Evolutionary conservation across 192 early-diverging fungal genomes (phyloP), one percentile per base, ranked within the genome.

Genomic region (Gorgonomyces haynaldii): DNA sequence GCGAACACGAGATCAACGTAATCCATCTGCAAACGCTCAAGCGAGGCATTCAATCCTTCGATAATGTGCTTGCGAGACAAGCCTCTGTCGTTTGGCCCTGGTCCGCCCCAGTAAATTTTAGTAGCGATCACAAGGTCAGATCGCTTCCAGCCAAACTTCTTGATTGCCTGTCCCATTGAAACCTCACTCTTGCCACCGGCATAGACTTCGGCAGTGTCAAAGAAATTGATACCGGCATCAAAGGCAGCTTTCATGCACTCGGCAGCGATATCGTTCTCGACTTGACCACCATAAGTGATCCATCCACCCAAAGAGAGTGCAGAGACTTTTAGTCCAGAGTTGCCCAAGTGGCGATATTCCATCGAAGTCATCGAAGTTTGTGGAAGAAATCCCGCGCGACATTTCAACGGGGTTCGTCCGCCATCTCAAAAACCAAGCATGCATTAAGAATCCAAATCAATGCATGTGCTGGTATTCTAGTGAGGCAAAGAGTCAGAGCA

Each of bases 11-110:
- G 52, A 65, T 86, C 66, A 6, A 61, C 62, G 66, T 86, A 82
- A 27, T 81, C 81, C 41, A 86, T 55, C 38, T 81, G 68, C 24
- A 88, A 62, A 9, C 88, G 72, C 37, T 75, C 76, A 24, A 86
- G 64, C 16, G 71, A 83, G 0, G 83, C 84, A 15, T 73, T 64
- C 13, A 78, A 66, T 16, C 88, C 88, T 43, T 90, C 85, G 49
- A 88, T 66, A 25, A 90, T 78, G 60, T 91, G 85, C 52, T 91
- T 91, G 41, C 85, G 69, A 1, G 84, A 87, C 19, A 91, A 64
- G 3, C 88, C 88, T 27, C 74, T 73, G 35, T 86, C 84, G 61
- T 91, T 91, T 25, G 48, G 48, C 5, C 35, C 36, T 6, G 19
- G 12, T 29, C 56, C 56, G 15, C 43, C 61, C 64, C 64, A 66